Evolutionary conservation across 176 grass and related monocot species (phyloP), one percentile per base, ranked within the genome.

Genomic region (Aegilops longissima): DNA sequence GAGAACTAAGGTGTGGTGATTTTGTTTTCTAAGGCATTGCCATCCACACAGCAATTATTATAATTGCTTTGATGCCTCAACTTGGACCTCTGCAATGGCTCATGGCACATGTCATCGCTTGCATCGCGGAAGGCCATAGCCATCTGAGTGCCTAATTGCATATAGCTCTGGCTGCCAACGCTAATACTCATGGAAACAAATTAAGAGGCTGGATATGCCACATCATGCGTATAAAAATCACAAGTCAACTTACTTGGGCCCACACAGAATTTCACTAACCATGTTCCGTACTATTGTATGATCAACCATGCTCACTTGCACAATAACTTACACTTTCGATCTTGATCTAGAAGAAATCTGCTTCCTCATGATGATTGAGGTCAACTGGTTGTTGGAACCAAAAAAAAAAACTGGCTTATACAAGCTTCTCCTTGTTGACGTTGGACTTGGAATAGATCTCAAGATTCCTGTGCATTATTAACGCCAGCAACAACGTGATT

Each of bases 361-460:
- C 17, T 51, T 63, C 40, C 40, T 88, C 90, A 81, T 78, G 90
- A 88, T 88, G 82, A 88, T 91, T 91, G 54, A 88, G 78, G 90
- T 88, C 90, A 91, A 88, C 90, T 88, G 71, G 86, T 91, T 88
- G 82, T 81, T 91, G 78, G 86, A 88, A 88, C 78, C 71, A 78
- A 59, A 91, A 82, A 91, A 27, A 27, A 27, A 88, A 84, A 82
- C 23, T 85, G 54, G 77, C 82, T 35, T 71, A 78, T 58, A 34
- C 66, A 77, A 83, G 30, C 36, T 85, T 30, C 76, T 29, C 82
- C 65, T 77, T 51, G 86, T 76, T 78, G 85, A 84, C 81, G 70
- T 54, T 91, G 81, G 62, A 81, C 89, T 70, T 70, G 81, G 77
- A 88, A 88, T 77, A 85, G 70, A 91, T 88, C 77, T 91, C 77